Evolutionary conservation across 2,329 filamentous ascomycete species (phyloP).

Genomic region (Sporothrix mexicana): DNA sequence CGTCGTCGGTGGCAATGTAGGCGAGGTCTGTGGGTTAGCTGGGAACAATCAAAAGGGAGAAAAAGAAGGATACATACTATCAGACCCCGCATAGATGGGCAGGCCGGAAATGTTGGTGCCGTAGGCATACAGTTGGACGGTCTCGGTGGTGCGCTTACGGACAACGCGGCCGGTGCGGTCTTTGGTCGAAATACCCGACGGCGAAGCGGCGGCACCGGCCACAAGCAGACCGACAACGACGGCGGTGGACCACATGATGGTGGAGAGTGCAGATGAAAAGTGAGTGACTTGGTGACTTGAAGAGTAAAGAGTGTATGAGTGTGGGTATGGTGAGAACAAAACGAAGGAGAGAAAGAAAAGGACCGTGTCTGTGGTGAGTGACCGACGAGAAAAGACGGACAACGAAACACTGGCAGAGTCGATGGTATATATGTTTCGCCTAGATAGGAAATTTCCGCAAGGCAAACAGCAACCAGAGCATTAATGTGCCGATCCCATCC

Average conservation of each 20-base stretch:
- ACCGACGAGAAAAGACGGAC: neutral
- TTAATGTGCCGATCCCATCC: no score
- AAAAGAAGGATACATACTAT: neutral
- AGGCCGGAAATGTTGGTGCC: constrained; percentile 23
- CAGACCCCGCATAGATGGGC: constrained; percentile 1
- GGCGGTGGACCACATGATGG: neutral
- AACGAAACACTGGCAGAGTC: neutral
- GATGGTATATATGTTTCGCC: constrained; percentile 6
- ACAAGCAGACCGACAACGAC: constrained; percentile 17
- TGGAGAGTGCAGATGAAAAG: neutral
- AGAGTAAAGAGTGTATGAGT: neutral
- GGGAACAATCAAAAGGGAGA: neutral
- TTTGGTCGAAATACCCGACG: neutral
- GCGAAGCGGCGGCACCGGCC: neutral
- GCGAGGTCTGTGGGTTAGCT: constrained; percentile 2
- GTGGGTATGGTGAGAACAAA: constrained; percentile 1
- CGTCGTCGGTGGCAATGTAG: constrained; percentile 17
- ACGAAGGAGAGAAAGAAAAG: constrained; percentile 1
- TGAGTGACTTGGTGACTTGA: neutral
- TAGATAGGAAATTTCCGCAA: constrained; percentile 6
- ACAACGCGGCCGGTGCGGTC: neutral
- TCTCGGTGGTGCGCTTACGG: constrained; percentile 27
- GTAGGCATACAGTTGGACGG: constrained; percentile 24
- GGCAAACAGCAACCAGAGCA: no score
- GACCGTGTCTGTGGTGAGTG: neutral